Evolutionary conservation across 2,329 filamentous ascomycete species (phyloP).

Genomic region (Aureobasidium sp.): DNA sequence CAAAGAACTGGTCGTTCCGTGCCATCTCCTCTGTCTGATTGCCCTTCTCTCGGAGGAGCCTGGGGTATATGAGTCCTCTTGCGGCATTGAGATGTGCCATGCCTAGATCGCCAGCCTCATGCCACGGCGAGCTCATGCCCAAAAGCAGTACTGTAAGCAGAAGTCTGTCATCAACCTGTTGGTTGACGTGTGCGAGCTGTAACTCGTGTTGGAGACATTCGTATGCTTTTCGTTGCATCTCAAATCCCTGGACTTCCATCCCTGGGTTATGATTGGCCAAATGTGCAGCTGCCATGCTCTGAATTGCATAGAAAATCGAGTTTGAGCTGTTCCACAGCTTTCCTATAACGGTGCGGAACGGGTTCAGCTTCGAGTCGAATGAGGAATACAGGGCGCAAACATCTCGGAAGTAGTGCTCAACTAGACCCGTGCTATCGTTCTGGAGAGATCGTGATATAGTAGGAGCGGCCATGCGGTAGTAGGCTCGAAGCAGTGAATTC

Average conservation of each 20-base stretch:
- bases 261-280: conserved; percentile 19
- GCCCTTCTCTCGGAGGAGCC: conserved; percentile 31
- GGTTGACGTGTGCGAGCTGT: conserved; percentile 16
- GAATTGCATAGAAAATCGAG: conserved; percentile 51
- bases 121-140: conserved; percentile 53
- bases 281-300: conserved; percentile 44
- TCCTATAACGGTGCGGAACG: conserved; percentile 50
- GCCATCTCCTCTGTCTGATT: conserved; percentile 22
- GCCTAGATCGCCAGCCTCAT: conserved; percentile 47
- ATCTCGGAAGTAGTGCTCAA: conserved; percentile 57
- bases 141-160: conserved; percentile 50
- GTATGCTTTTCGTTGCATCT: conserved; percentile 24
- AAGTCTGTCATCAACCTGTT: conserved; percentile 17
- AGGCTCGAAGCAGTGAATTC: conserved; percentile 18
- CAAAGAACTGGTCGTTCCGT: conserved; percentile 41
- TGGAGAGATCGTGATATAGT: conserved; percentile 29
- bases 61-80: conserved; percentile 34
- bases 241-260: conserved; percentile 18
- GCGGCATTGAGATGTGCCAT: conserved; percentile 44
- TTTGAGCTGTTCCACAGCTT: conserved; percentile 50
- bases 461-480: conserved; percentile 21
- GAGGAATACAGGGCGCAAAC: conserved; percentile 55
- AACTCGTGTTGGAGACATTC: conserved; percentile 42
- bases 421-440: conserved; percentile 46
- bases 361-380: conserved; percentile 54